phyloP scores from a whole-genome alignment of 176 grass and related monocot species.

The Triticum timopheevii region DNA sequence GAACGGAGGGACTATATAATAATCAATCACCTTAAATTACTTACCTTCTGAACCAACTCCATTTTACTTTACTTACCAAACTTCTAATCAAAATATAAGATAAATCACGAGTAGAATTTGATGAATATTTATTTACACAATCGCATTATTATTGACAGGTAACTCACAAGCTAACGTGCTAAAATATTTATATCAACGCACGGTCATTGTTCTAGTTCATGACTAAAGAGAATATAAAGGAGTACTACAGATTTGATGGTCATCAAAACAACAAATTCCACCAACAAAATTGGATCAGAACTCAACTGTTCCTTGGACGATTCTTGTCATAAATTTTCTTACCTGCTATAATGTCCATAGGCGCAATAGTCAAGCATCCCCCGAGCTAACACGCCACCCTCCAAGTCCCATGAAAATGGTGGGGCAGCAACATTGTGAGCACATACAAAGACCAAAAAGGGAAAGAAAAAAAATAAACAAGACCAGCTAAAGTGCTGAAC shows the following conservation, averaged over 20 bases:
- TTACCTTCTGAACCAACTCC: too few species aligned
- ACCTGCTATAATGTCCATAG: conserved; percentile 35
- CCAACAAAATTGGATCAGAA: conserved; percentile 21
- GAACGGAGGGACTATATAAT: too few species aligned
- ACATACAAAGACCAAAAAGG: conserved; percentile 19
- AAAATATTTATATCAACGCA: too few species aligned
- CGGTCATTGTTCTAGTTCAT: not conserved
- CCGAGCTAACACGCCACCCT: not conserved
- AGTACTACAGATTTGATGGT: not conserved
- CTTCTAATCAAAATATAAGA: too few species aligned
- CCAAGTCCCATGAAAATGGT: conserved; percentile 1
- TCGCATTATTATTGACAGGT: too few species aligned
- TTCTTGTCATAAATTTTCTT: conserved; percentile 21
- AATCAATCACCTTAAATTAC: too few species aligned
- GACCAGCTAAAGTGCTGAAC: not conserved
- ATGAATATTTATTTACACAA: too few species aligned
- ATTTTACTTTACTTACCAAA: too few species aligned
- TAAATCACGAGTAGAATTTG: too few species aligned
- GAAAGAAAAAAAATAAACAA: not conserved
- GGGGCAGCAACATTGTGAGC: conserved; percentile 9
- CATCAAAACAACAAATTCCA: conserved; percentile 10
- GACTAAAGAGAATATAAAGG: conserved; percentile 3
- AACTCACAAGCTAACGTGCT: too few species aligned
- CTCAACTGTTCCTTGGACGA: not conserved
- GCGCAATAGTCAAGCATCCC: conserved; percentile 32